A percentile compares a stretch with the other conserved stretches of the same genome.
phyloP scores from a whole-genome alignment of 768 basidiomycete species.

The Pleurotus salmoneostramineus region DNA sequence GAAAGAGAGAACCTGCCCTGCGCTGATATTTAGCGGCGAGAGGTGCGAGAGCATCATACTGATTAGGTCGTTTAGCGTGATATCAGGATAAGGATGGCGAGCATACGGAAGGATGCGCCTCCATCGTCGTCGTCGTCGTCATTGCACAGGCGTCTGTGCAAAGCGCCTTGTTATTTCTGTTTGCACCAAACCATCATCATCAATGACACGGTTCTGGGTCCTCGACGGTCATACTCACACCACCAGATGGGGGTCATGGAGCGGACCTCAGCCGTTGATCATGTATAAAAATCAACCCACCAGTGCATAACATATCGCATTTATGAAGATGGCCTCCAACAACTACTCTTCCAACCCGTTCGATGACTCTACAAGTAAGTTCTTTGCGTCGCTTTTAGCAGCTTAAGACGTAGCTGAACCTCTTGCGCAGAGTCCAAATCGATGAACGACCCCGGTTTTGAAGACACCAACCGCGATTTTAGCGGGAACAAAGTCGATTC shows the following conservation, averaged over 20 bases:
- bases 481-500: not conserved
- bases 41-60: conserved; percentile 46
- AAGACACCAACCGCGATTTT: not conserved
- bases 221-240: not conserved
- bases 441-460: not conserved
- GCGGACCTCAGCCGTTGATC: not conserved
- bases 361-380: not conserved
- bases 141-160: not conserved
- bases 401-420: too few species aligned
- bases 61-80: not conserved
- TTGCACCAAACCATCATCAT: not conserved
- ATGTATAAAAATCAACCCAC: too few species aligned
- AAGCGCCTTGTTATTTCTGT: too few species aligned
- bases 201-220: not conserved
- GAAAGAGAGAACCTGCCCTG: conserved; percentile 59
- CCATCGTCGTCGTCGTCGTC: not conserved
- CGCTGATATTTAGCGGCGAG: conserved; percentile 59
- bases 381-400: too few species aligned
- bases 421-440: too few species aligned
- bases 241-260: not conserved
- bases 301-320: too few species aligned
- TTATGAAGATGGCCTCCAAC: not conserved
- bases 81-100: not conserved
- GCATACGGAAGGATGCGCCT: not conserved
- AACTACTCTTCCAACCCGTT: not conserved